These are phyloP conservation scores for Vitis hybrid DNA, from an alignment of 177 flowering plant species.

Conservation along the genomic window DNA sequence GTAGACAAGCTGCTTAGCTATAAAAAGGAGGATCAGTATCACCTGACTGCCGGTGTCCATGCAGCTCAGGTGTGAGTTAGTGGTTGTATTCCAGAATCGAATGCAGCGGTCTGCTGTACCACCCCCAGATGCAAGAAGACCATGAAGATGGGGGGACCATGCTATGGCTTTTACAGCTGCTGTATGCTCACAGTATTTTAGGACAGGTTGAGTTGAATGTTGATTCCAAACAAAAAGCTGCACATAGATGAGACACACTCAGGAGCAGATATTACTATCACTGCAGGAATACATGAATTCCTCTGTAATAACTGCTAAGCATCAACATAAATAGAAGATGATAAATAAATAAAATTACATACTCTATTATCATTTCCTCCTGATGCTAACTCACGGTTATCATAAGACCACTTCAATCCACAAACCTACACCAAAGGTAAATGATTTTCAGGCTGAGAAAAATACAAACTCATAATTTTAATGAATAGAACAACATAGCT, in stretches of 20 bases:
- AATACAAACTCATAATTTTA: not conserved
- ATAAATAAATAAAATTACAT: constrained; percentile 25
- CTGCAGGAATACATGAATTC: not conserved
- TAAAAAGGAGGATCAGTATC: not conserved
- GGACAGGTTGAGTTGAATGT: constrained; percentile 82
- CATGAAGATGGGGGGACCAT: constrained; percentile 97
- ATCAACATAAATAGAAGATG: not conserved
- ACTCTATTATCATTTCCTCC: constrained; percentile 97
- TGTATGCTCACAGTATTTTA: constrained; percentile 87
- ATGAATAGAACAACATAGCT: not conserved
- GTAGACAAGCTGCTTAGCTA: not conserved
- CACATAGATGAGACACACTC: constrained; percentile 7
- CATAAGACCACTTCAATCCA: constrained; percentile 98
- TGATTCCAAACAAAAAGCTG: constrained; percentile 98
- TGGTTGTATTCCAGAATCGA: constrained; percentile 96
- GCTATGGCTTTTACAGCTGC: constrained; percentile 99
- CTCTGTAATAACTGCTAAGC: not conserved
- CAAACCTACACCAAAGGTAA: constrained; percentile 59
- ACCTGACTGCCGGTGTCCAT: constrained; percentile 99
- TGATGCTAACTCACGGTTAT: constrained; percentile 94
- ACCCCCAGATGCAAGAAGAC: constrained; percentile 98
- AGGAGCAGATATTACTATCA: not conserved
- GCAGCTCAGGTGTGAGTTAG: constrained; percentile 78
- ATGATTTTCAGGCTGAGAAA: not conserved
- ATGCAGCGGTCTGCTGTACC: constrained; percentile 97